Percentiles rank a stretch among this genome's conserved stretches.
Evolutionary conservation across 2,329 filamentous ascomycete species (phyloP).

Genomic region (Fusarium transvaalense): DNA sequence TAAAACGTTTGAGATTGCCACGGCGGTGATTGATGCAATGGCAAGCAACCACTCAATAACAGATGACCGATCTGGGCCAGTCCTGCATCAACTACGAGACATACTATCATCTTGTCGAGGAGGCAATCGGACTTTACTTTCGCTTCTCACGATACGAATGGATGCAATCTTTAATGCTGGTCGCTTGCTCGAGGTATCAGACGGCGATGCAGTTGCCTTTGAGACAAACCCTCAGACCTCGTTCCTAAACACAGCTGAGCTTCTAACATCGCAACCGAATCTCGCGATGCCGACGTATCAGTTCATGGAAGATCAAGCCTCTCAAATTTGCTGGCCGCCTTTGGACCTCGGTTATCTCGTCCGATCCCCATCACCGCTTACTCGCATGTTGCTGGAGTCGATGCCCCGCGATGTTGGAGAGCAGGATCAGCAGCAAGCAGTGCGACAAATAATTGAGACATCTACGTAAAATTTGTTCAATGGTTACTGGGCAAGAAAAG

Average conservation of each 20-base stretch:
- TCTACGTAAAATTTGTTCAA: background rate
- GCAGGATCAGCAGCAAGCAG: slow-evolving; percentile 25
- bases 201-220: slow-evolving; percentile 24
- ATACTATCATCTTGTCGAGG: slow-evolving; percentile 58
- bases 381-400: slow-evolving; percentile 46
- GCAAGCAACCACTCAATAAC: slow-evolving; percentile 44
- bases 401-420: slow-evolving; percentile 42
- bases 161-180: slow-evolving; percentile 41
- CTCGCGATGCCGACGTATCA: slow-evolving; percentile 45
- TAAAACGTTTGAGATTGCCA: slow-evolving; percentile 62
- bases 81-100: slow-evolving; percentile 55
- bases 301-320: slow-evolving; percentile 47
- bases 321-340: slow-evolving; percentile 47
- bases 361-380: slow-evolving; percentile 45
- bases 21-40: slow-evolving; percentile 58
- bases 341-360: slow-evolving; percentile 46
- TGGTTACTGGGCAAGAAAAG: rapidly evolving
- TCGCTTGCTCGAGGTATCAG: slow-evolving; percentile 21
- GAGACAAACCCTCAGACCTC: slow-evolving; percentile 25
- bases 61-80: slow-evolving; percentile 50
- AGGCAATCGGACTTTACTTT: slow-evolving; percentile 57
- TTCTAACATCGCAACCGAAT: slow-evolving; percentile 36
- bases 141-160: slow-evolving; percentile 51
- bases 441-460: slow-evolving; percentile 20
- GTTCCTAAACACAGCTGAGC: slow-evolving; percentile 33